phyloP scores from a whole-genome alignment of 179 eudicot genomes.

The Silene vulgaris region DNA sequence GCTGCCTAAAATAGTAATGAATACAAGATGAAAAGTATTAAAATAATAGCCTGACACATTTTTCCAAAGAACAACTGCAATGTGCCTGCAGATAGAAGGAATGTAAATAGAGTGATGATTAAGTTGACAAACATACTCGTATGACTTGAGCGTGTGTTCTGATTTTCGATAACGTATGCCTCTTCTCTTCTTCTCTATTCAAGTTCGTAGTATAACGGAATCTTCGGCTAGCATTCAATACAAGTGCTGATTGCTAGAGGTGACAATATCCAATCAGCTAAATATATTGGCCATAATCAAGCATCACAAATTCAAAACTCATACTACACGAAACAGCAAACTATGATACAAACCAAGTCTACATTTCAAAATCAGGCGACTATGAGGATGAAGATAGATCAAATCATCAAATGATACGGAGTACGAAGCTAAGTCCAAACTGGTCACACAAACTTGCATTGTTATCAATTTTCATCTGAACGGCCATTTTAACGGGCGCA shows the following conservation, averaged over 20 bases:
- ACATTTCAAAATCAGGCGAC: neutral
- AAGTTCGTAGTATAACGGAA: slow-evolving; percentile 47
- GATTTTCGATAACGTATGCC: slow-evolving; percentile 39
- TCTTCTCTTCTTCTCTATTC: slow-evolving; percentile 57
- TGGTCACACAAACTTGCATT: neutral
- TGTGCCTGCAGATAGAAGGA: neutral
- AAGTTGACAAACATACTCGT: slow-evolving; percentile 36
- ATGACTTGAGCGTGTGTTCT: slow-evolving; percentile 57
- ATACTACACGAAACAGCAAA: neutral
- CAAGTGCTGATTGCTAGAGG: slow-evolving; percentile 62
- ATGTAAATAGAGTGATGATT: neutral
- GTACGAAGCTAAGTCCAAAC: neutral
- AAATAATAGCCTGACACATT: neutral
- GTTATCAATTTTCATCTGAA: neutral
- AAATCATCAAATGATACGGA: neutral
- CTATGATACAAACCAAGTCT: neutral
- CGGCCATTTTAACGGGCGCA: neutral
- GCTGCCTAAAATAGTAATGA: slow-evolving; percentile 55
- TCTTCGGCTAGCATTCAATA: slow-evolving; percentile 49
- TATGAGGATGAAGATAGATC: neutral
- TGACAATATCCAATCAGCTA: slow-evolving; percentile 18
- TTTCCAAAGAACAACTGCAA: neutral
- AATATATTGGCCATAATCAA: slow-evolving; percentile 8
- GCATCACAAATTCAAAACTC: neutral
- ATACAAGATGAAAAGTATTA: slow-evolving; percentile 14